Conservation (phyloP, 2,329 filamentous ascomycete genomes). For the Ceratocystis destructans region DNA sequence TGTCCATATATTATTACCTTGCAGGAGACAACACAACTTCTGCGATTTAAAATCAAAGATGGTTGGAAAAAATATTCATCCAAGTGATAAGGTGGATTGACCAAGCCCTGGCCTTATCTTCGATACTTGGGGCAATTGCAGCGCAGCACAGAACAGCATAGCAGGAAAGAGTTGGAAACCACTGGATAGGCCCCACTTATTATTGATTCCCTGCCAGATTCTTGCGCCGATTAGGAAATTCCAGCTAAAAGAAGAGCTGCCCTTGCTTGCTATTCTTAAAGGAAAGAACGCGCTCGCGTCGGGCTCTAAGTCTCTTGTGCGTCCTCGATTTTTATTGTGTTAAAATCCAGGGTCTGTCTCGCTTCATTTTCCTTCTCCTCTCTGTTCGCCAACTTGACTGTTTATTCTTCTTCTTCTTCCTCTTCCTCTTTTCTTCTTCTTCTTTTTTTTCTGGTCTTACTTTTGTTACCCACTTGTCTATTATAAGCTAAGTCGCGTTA, state of each 20-base stretch:
- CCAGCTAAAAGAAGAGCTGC: not conserved
- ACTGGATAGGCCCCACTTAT: conserved; percentile 11
- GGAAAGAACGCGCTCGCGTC: conserved; percentile 17
- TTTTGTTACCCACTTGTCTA: not conserved
- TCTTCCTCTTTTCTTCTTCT: not conserved
- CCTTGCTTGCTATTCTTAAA: not conserved
- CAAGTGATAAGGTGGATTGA: not conserved
- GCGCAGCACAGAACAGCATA: not conserved
- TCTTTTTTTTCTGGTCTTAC: not conserved
- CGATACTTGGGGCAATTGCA: not conserved
- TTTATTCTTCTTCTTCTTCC: conserved; percentile 3
- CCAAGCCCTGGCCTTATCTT: conserved; percentile 1
- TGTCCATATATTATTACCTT: not conserved
- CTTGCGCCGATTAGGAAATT: conserved; percentile 15
- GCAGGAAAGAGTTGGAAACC: not conserved
- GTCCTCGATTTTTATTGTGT: not conserved
- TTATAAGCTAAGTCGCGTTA: not conserved
- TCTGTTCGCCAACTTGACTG: too few species aligned
- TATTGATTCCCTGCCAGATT: conserved; percentile 10
- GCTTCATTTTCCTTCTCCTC: not conserved
- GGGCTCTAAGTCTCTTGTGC: not conserved
- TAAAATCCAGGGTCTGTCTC: not conserved
- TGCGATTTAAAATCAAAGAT: not conserved
- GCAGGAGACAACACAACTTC: not conserved
- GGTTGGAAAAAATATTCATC: not conserved